Evolutionary conservation across 768 basidiomycete genomes (phyloP).

Genomic region (Kwoniella europaea): DNA sequence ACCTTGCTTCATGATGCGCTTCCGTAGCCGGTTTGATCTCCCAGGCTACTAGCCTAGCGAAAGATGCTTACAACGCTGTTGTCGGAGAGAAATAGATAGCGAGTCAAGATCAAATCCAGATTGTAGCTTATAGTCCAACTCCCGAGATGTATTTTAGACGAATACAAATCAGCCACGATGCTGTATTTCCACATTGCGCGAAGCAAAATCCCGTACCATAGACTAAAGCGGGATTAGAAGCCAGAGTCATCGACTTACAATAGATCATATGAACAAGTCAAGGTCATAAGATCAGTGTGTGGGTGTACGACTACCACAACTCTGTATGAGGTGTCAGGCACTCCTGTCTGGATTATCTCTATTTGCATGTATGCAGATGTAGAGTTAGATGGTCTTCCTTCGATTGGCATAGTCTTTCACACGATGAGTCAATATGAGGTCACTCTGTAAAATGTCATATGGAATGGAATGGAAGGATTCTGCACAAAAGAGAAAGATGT

Average conservation of each 20-base stretch:
- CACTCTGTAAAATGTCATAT: background rate
- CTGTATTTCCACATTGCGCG: too few species aligned
- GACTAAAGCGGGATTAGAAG: too few species aligned
- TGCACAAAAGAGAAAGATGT: background rate
- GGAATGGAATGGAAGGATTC: too few species aligned
- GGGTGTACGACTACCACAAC: too few species aligned
- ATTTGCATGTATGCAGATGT: too few species aligned
- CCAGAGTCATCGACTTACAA: too few species aligned
- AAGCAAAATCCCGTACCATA: too few species aligned
- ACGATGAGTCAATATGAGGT: background rate
- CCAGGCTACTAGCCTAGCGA: constrained; percentile 25
- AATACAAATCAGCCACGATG: background rate
- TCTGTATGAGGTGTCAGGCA: too few species aligned
- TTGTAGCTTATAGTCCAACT: background rate
- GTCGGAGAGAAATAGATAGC: constrained; percentile 25
- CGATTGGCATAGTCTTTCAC: background rate
- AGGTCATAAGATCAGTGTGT: background rate
- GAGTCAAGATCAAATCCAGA: background rate
- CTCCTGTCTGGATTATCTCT: too few species aligned
- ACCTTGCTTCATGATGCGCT: background rate
- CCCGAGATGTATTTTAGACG: background rate
- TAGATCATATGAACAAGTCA: background rate
- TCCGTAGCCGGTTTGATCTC: constrained; percentile 25
- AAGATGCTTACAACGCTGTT: constrained; percentile 31
- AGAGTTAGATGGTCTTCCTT: too few species aligned